Evolutionary conservation across 768 basidiomycete genomes (phyloP), one percentile per base, ranked within the genome.

Genomic region (Clavulina sp.): DNA sequence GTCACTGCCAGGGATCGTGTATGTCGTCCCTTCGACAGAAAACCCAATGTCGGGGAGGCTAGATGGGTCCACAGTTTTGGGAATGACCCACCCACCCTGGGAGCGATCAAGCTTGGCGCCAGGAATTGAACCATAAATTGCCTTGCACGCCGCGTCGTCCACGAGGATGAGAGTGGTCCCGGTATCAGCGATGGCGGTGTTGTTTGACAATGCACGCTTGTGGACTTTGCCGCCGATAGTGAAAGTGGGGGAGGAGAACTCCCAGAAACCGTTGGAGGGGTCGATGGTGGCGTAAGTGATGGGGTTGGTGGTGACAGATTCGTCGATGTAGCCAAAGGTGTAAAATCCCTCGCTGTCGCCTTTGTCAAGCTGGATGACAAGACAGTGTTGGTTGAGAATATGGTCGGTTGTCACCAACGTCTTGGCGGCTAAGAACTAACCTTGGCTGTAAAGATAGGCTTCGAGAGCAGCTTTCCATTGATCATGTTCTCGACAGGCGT

Each of bases 221-320:
- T 36, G 68, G 28, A 57, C 60, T 32, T 60, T 52, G n/a, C 62
- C 62, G 46, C 61, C 60, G 48, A 64, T 43, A 31, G 52, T 49
- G 52, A 57, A 60, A 21, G 57, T 58, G 9, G 60, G 57, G 2
- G 65, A 66, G 16, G 55, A 47, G 29, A 68, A 65, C 60, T 65
- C 63, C 68, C 68, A 69, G 60, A 66, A 69, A 41, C 68, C 67
- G 52, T 65, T 60, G 4, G 65, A 66, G 52, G 61, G 65, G 54
- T 53, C 41, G 4, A 54, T 47, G 16, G 28, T 19, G 13, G 41
- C 38, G 34, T 33, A 48, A 43, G 51, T 48, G 41, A 57, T 47
- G 26, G 48, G 34, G 16, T 9, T 5, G 33, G 30, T 41, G 16
- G 31, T 9, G 21, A 49, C 56, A 47, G 63, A 60, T 3, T 58